These are phyloP conservation scores for Chlamydomonas asymmetrica DNA, from an alignment of 139 green algal genomes.

Conservation along the genomic window DNA sequence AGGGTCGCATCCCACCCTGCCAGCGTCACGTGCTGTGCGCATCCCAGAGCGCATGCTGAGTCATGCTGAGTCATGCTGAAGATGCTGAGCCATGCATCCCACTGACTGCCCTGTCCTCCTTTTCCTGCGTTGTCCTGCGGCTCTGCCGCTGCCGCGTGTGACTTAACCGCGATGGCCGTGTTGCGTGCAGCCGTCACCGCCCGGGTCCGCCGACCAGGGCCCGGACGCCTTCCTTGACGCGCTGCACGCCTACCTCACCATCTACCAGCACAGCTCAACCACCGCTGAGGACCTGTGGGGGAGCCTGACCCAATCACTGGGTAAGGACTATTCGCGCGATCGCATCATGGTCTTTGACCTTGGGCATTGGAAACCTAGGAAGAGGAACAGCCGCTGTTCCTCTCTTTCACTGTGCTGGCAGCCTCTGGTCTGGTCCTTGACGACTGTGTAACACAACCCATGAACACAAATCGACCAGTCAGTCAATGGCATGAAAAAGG, in stretches of 20 bases:
- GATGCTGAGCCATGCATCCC: neutral
- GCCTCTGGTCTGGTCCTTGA: neutral
- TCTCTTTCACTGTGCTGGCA: neutral
- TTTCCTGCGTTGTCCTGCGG: neutral
- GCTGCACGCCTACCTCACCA: slow-evolving; percentile 46
- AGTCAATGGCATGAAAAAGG: neutral
- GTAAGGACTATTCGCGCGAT: slow-evolving; percentile 6
- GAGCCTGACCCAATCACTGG: slow-evolving; percentile 3
- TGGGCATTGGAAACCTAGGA: slow-evolving; percentile 46
- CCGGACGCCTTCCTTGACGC: slow-evolving; percentile 46
- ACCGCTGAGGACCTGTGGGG: slow-evolving; percentile 46
- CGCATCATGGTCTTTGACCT: too few relatives aligned
- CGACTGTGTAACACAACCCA: neutral
- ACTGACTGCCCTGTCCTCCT: neutral
- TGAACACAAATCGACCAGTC: slow-evolving; percentile 10
- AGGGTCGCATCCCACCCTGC: too few relatives aligned
- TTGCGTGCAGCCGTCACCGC: neutral
- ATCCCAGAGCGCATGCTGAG: neutral
- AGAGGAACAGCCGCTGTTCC: slow-evolving; percentile 22
- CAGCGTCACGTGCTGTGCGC: too few relatives aligned
- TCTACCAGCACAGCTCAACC: slow-evolving; percentile 27
- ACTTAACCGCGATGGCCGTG: neutral
- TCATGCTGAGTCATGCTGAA: neutral
- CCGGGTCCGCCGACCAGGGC: neutral
- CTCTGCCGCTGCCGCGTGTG: neutral